phyloP scores from a whole-genome alignment of 2,329 filamentous ascomycete species.

The Corniculantispora saksenae region DNA sequence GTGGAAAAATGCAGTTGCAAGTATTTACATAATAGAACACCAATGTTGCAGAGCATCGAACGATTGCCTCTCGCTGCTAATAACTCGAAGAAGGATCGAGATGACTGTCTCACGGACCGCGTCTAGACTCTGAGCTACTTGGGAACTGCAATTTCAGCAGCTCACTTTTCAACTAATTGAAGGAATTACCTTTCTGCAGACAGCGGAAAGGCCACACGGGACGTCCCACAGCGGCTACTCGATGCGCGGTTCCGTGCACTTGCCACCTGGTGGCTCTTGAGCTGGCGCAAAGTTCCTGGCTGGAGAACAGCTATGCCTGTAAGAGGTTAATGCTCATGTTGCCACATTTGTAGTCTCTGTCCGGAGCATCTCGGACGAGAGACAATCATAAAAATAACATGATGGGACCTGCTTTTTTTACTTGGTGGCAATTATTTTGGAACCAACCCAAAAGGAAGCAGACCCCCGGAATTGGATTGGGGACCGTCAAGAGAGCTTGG shows the following conservation, averaged over 20 bases:
- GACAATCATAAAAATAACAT: neutral
- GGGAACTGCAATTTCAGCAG: neutral
- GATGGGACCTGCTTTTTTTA: too few species aligned
- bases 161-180: neutral
- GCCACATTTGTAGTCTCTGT: neutral
- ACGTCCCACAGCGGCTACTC: slow-evolving; percentile 17
- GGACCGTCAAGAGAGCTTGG: neutral
- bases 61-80: neutral
- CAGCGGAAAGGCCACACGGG: slow-evolving; percentile 10
- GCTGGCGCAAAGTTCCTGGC: neutral
- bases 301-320: neutral
- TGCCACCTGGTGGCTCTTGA: neutral
- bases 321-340: neutral
- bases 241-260: slow-evolving; percentile 9
- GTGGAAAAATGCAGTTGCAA: neutral
- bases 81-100: neutral
- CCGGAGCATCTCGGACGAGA: neutral
- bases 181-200: neutral
- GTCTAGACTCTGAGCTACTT: neutral
- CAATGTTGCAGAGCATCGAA: neutral
- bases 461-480: slow-evolving; percentile 5
- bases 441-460: neutral
- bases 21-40: neutral
- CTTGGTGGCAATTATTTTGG: neutral
- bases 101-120: neutral